Evolutionary conservation across 2,329 filamentous ascomycete species (phyloP).

Genomic region (Pseudogymnoascus sp.): DNA sequence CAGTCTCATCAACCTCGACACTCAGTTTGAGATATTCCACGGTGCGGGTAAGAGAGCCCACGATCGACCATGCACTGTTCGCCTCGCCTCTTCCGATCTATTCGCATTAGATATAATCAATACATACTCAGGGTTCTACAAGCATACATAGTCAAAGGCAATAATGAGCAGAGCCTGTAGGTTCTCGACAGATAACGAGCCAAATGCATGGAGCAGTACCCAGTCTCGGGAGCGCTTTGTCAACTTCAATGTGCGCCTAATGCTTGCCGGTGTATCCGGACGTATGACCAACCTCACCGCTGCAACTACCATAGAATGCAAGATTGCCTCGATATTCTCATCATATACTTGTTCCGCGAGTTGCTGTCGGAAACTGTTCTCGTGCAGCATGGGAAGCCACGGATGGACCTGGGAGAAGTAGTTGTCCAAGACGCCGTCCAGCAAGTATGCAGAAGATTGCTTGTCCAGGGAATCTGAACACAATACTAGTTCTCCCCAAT

Average conservation of each 20-base stretch:
- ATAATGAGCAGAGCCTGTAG: slow-evolving; percentile 35
- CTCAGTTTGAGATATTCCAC: slow-evolving; percentile 35
- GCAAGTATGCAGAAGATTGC: slow-evolving; percentile 18
- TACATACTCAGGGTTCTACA: neutral
- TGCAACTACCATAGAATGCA: slow-evolving; percentile 33
- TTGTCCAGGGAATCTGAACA: slow-evolving; percentile 11
- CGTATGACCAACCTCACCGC: slow-evolving; percentile 26
- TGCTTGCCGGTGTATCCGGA: slow-evolving; percentile 24
- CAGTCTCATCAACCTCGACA: slow-evolving; percentile 30
- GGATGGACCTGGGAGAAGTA: slow-evolving; percentile 30
- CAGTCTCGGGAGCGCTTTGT: slow-evolving; percentile 20
- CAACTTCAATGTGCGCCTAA: slow-evolving; percentile 14
- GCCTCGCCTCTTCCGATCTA: slow-evolving; percentile 31
- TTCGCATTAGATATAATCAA: neutral
- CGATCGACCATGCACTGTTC: slow-evolving; percentile 33
- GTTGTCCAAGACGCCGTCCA: slow-evolving; percentile 32
- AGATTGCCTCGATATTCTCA: slow-evolving; percentile 27
- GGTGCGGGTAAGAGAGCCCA: slow-evolving; percentile 34
- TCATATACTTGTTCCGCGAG: slow-evolving; percentile 25
- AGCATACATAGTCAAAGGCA: slow-evolving; percentile 33
- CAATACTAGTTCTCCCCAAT: slow-evolving; percentile 11
- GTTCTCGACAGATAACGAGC: slow-evolving; percentile 32
- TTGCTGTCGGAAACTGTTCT: slow-evolving; percentile 20
- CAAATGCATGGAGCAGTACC: slow-evolving; percentile 31
- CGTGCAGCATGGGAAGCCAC: slow-evolving; percentile 37